A percentile compares a stretch with the other conserved stretches of the same genome.
Conservation (phyloP, 2,329 filamentous ascomycete species). For the Fusarium sp. region DNA sequence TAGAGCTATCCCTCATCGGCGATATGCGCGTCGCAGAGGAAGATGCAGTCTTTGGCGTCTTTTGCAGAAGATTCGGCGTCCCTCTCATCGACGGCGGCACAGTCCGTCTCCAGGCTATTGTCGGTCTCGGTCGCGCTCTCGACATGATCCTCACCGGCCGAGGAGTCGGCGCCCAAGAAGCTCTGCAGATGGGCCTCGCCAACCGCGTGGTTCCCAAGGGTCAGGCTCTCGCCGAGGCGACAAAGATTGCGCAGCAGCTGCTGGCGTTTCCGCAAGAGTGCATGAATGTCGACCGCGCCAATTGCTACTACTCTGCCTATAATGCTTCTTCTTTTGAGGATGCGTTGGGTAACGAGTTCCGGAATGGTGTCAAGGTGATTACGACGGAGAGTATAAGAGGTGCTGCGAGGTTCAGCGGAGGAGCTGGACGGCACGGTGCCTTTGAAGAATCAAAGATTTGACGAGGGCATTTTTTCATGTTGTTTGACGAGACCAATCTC, state of each 20-base stretch:
- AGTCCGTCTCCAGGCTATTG: conserved; percentile 61
- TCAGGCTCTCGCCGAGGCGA: conserved; percentile 61
- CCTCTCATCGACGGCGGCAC: conserved; percentile 58
- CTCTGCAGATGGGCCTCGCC: conserved; percentile 49
- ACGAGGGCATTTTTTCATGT: background rate
- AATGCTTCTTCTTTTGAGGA: conserved; percentile 61
- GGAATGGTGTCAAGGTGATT: conserved; percentile 57
- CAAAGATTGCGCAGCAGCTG: conserved; percentile 58
- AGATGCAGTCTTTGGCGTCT: conserved; percentile 66
- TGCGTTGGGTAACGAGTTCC: conserved; percentile 61
- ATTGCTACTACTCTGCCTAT: conserved; percentile 63
- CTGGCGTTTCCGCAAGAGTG: conserved; percentile 63
- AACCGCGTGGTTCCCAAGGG: conserved; percentile 65
- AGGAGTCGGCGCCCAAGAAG: background rate
- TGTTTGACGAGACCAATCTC: background rate
- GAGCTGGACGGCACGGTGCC: conserved; percentile 9
- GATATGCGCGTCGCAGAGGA: conserved; percentile 67
- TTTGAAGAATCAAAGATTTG: conserved; percentile 1
- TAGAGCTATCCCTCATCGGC: conserved; percentile 9
- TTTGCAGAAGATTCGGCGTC: conserved; percentile 60
- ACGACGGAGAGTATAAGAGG: conserved; percentile 53
- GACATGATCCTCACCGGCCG: background rate
- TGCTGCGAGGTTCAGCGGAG: conserved; percentile 22
- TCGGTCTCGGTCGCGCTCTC: conserved; percentile 57
- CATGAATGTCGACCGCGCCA: conserved; percentile 62